Base-by-base conservation (phyloP, 31 red algal species). In the Odonthalia washingtoniensis region DNA sequence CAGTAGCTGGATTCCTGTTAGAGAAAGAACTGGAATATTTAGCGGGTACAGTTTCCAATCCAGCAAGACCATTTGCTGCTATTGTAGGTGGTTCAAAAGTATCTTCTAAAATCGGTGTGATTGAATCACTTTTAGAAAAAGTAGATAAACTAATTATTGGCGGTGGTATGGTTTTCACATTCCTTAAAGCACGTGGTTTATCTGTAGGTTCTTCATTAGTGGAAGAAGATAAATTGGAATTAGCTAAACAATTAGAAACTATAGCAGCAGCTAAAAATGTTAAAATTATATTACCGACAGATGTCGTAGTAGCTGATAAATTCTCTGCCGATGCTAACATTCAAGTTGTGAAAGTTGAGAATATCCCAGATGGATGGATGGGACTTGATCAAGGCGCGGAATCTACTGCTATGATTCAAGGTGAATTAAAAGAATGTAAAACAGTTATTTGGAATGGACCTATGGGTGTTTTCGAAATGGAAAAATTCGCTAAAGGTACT, bases 51-150 rank as follows among this genome's bases (percentile, higher is more conserved):
- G 89, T 99, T 21, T 53, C 91, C 1, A 94, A 95, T 83, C 95
- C 95, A 9, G 84, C 86, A 70, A 76, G 93, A 26, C 98, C 98
- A 1, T 97, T 99, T 65, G 95, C 95, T 28, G 98, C 95, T 5
- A 99, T 99, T 86, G 92, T 99, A 21, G 98, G 98, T 65, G 98
- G 98, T 14, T 95, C 95, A n/a, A 99, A 99, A 86, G 98, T 99
- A 16, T 93, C 88, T 37, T 91, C 93, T 37, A 99, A 99, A 85
- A 99, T 99, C 87, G 93, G 90, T 26, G 98, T 99, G 1, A 91
- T 99, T 66, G 92, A 97, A 39, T 78, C 93, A 24, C 74, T 99
- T n/a, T 65, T 99, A 4, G 86, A 95, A 30, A 99, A 99, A 81
- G 91, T 90, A 38, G 95, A 99, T 49, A 95, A 93, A 81, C 77